Evolutionary conservation across 257 asterid genomes (phyloP), one percentile per base, ranked within the genome.

Genomic region (Gentiana dahurica): DNA sequence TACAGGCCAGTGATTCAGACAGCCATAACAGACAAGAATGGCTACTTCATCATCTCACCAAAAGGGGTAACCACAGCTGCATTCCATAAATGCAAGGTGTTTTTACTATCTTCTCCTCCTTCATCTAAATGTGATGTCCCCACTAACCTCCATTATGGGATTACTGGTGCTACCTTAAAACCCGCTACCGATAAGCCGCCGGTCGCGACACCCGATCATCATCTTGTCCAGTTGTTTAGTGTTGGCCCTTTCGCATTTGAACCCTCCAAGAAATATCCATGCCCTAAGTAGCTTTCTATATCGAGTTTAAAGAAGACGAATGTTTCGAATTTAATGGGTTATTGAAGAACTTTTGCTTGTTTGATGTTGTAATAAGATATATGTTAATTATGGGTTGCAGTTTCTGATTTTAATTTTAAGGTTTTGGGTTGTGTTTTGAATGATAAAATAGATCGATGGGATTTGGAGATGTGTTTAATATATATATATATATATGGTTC

Each of bases 221-320:
- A 52, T 34, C 12, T 54, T 3, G 64, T 56, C 24, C 51, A 54
- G 8, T 75, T 71, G 43, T 64, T 49, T 71, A 72, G 51, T 15
- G 82, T 76, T 43, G 82, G 82, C 36, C 86, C 82, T 2, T 76
- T 76, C 52, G 75, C 79, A 13, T 79, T 61, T 32, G 75, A 71
- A 62, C 66, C 85, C 12, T 55, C 60, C 1, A 70, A 65, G 69
- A 69, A 61, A 52, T 11, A 54, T 2, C 61, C 65, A 9, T 77
- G 82, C 70, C 36, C 4, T 6, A 24, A 24, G 24, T 24, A 24
- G 24, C 24, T 24, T 24, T 24, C 24, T 24, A 24, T 24, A 24
- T 24, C 24, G 24, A 24, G 24, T 24, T 24, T 24, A 24, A 24
- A 24, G 24, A 24, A 24, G 24, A 24, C 24, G 24, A 24, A 24